phyloP scores from a whole-genome alignment of 169 alveolate genomes.

The Cryptosporidium parvum region DNA sequence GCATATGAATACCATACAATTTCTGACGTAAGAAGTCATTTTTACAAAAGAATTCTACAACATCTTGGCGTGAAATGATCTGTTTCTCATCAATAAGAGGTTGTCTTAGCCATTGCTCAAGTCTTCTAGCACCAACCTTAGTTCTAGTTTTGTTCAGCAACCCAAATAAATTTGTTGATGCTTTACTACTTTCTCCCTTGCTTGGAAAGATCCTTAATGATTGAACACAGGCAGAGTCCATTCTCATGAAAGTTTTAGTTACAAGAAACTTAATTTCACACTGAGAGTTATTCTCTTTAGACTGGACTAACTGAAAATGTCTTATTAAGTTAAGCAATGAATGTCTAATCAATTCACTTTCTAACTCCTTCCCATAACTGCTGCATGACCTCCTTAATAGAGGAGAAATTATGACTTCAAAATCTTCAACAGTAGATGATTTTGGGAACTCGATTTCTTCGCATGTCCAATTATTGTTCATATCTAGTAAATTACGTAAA shows the following conservation, averaged over 20 bases:
- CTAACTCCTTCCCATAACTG: conserved; percentile 45
- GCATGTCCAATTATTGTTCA: conserved; percentile 7
- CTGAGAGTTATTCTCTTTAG: conserved; percentile 44
- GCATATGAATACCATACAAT: conserved; percentile 61
- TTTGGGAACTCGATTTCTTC: conserved; percentile 54
- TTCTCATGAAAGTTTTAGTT: conserved; percentile 53
- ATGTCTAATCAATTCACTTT: conserved; percentile 24
- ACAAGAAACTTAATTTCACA: conserved; percentile 59
- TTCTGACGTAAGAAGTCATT: conserved; percentile 71
- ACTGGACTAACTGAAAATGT: conserved; percentile 48
- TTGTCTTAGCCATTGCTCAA: conserved; percentile 94
- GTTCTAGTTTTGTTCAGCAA: conserved; percentile 93
- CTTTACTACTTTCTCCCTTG: conserved; percentile 40
- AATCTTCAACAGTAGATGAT: conserved; percentile 10
- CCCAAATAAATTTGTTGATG: conserved; percentile 81
- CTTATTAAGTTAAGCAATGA: conserved; percentile 41
- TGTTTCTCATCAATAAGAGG: conserved; percentile 92
- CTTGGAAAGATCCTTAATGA: conserved; percentile 50
- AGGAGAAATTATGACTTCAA: conserved; percentile 33
- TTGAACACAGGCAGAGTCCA: conserved; percentile 71
- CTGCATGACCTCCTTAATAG: conserved; percentile 29
- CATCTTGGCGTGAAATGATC: conserved; percentile 91
- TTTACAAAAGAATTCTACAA: conserved; percentile 92
- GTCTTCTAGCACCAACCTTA: conserved; percentile 91
- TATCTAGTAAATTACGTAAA: conserved; percentile 11